Base-by-base conservation (phyloP, 208 protist species). In the Leishmania braziliensis region DNA sequence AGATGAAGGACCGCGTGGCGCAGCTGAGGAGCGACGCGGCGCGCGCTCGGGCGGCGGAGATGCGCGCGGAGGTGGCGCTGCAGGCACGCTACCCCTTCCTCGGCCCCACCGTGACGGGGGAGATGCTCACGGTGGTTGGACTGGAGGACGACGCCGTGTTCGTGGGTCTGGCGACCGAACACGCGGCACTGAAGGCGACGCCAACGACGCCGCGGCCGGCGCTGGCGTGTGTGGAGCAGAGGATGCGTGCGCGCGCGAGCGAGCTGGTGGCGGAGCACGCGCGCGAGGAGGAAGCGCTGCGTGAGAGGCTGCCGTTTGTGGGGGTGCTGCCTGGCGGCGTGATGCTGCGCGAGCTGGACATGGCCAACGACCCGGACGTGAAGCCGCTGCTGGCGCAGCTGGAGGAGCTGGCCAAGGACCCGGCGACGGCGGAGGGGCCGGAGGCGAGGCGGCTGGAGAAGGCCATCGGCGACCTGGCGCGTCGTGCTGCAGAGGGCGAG, bases 361-460 rank as follows among this genome's bases (percentile, higher is more conserved):
- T 90, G 33, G 63, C 60, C 48, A 75, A 58, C 43, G 33, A 87
- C 39, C 83, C 81, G 14, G 77, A 79, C 65, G 65, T 91, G 33
- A 71, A 51, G 65, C 73, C 56, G 33, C 80, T 39, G 36, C 36
- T 86, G 48, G 75, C 81, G 71, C 77, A 86, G 79, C 77, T 85
- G 76, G 75, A 79, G 75, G 86, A 85, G 70, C 74, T 91, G 68
- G 74, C 75, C 53, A 65, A 83, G 60, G 81, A 89, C 58, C 81
- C 83, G 16, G 79, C 39, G 54, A 71, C 79, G n/a, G 77, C 79
- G 14, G 20, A 84, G 63, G 78, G 82, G 12, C 72, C 77, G 26
- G 82, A 87, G 77, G 78, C 81, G 73, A 81, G 82, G 77, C 84
- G 86, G 5, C 78, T 93, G 70, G 81, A 90, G 81, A 88, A 88